Base-by-base conservation (phyloP, 768 basidiomycete species). In the Baorangia bicolor region DNA sequence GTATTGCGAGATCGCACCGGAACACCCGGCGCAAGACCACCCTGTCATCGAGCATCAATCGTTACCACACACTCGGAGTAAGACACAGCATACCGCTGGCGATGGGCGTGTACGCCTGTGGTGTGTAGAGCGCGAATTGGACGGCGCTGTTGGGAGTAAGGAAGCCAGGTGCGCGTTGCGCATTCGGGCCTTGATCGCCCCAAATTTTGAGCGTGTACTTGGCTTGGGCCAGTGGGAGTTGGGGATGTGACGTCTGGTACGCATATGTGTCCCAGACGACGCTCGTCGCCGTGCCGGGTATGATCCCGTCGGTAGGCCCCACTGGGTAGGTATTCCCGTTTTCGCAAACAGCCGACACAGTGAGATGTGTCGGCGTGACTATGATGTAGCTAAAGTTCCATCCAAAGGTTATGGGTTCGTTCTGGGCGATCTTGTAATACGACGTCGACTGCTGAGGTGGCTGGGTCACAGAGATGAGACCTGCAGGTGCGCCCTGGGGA, bases 381-480 rank as follows among this genome's bases (percentile, higher is more conserved):
- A 88, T 74, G 39, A 98, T 75, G 54, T 78, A 78, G 16, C 91
- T 92, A 64, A 93, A 81, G 73, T 92, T 93, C 95, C 94, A 97
- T 12, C 81, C 94, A 69, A 97, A 92, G 21, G 93, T 96, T 67
- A 97, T 84, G 56, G 77, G 74, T 60, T 91, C 80, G 47, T 76
- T 77, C 1, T 76, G 74, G 0, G 92, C 90, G 67, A 97, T 89
- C 80, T 94, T 94, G 78, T 85, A 96, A 77, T 84, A 96, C 23
- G 92, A 90, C 3, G 88, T 87, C 33, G 85, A 81, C 10, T 89
- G 88, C 60, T 86, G 81, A 0, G 91, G 89, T 1, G 94, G 94
- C 67, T 90, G 82, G 40, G 90, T 91, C 67, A 92, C 82, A 56
- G 81, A 79, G 49, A 91, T 68, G n/a, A 80, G 77, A 21, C 90